Evolutionary conservation across 495 filamentous ascomycete genomes (phyloP), one percentile per base, ranked within the genome.

Genomic region (Zalerion maritima): DNA sequence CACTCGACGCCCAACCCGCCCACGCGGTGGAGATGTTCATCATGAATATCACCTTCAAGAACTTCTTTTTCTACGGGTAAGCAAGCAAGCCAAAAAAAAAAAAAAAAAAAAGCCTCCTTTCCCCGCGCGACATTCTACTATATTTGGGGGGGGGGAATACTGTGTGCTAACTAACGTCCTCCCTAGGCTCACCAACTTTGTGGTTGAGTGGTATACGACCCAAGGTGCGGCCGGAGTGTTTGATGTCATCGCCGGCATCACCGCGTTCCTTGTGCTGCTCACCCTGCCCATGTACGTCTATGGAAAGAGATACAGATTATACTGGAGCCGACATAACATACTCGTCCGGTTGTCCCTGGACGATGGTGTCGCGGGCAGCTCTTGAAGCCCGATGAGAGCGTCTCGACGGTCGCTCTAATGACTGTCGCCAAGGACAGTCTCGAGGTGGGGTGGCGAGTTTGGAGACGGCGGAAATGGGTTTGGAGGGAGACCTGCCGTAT

Each of bases 121-220:
- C n/a, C n/a, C n/a, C n/a, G n/a, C n/a, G n/a, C n/a, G n/a, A n/a
- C n/a, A n/a, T n/a, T n/a, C n/a, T n/a, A n/a, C n/a, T n/a, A n/a
- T n/a, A n/a, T n/a, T n/a, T n/a, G n/a, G n/a, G n/a, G n/a, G n/a
- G n/a, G n/a, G n/a, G n/a, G n/a, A n/a, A n/a, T n/a, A n/a, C n/a
- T n/a, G n/a, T n/a, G n/a, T n/a, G n/a, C n/a, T n/a, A n/a, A n/a
- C n/a, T n/a, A n/a, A n/a, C n/a, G n/a, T n/a, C n/a, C n/a, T n/a
- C n/a, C n/a, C n/a, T n/a, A n/a, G n/a, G n/a, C n/a, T 54, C 23
- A 58, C 53, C 21, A 60, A 60, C 30, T 62, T 61, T 28, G 38
- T 62, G 14, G 42, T 51, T n/a, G 44, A 53, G 18, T 62, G 58
- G 58, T 37, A 60, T 10, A 38, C 25, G 24, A 34, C 7, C 1